Base-by-base conservation (phyloP, 805 yeast species). In the Sugiyamaella marilandica region DNA sequence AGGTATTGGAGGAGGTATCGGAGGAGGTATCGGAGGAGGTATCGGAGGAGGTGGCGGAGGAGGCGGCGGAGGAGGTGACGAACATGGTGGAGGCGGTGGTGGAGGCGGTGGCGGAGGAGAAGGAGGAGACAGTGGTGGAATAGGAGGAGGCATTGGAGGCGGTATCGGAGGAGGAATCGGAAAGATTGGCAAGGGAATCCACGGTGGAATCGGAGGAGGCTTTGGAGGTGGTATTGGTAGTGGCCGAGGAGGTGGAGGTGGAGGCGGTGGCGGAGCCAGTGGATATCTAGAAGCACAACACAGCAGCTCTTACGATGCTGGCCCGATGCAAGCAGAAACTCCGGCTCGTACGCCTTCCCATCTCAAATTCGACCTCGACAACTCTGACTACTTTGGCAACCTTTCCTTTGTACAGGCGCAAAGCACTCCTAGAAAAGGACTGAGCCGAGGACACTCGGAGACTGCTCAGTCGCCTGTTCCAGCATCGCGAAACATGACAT, bases 1-100 rank as follows among this genome's bases (percentile, higher is more conserved):
- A 24, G 36, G 13, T 16, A 39, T 41, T 18, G 24, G 33, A 19
- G 33, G 46, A 7, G 37, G 50, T 9, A 49, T 41, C 16, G 35
- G 54, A 37, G 52, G 52, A 34, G 48, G 41, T 18, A 34, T 47
- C n/a, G 48, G 49, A 11, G 48, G 52, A 14, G 48, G 52, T 11
- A 41, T 18, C 9, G 39, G 47, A 11, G 47, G 26, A 24, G 46
- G 47, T 29, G 41, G 9, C 4, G 48, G 52, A 14, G 33, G 31
- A 5, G 49, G 43, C 11, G 16, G 16, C 37, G 16, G 37, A 34
- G 37, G 9, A n/a, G 52, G 39, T 9, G 48, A 41, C 41, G 31
- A 21, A 31, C 43, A 33, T 18, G 39, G 18, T 8, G 39, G 19
- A 45, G 50, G 32, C 10, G 44, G 26, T 35, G 48, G 49, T 18